Conservation (phyloP, 2,329 filamentous ascomycete genomes). For the Penicillium nordicum region DNA sequence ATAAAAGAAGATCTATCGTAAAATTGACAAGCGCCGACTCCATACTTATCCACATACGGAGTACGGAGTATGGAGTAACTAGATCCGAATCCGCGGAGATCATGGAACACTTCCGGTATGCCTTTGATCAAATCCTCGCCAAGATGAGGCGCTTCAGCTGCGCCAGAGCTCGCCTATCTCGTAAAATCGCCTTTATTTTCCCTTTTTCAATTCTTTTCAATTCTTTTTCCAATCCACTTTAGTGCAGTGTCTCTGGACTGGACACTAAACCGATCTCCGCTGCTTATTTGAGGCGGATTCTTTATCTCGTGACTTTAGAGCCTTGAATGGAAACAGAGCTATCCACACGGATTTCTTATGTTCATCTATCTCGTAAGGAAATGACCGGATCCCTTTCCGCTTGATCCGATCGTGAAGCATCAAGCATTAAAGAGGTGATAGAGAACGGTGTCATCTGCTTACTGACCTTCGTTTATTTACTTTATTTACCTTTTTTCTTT, state of each 20-base stretch:
- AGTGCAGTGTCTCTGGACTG: background rate
- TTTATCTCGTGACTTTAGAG: background rate
- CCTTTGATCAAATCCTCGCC: background rate
- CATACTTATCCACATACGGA: background rate
- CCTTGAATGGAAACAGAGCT: background rate
- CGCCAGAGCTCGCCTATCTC: background rate
- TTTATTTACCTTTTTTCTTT: background rate
- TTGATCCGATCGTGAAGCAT: slow-evolving; percentile 4
- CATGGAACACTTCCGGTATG: background rate
- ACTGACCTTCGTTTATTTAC: background rate
- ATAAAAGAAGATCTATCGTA: slow-evolving; percentile 1
- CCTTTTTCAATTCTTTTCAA: background rate
- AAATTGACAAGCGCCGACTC: background rate
- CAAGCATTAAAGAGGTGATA: background rate
- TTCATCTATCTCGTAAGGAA: background rate
- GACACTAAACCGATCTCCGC: slow-evolving; percentile 7
- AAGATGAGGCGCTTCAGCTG: slow-evolving; percentile 2
- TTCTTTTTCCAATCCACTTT: background rate
- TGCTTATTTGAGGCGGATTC: slow-evolving; percentile 6
- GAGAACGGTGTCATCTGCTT: background rate
- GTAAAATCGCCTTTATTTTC: background rate
- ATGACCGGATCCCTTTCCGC: slow-evolving; percentile 5
- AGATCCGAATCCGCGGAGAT: background rate
- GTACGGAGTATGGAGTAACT: background rate
- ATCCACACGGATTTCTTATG: background rate